These are phyloP conservation scores for Puccinia sorghi DNA, from an alignment of 1,284 basidiomycete genomes.

Conservation along the genomic window DNA sequence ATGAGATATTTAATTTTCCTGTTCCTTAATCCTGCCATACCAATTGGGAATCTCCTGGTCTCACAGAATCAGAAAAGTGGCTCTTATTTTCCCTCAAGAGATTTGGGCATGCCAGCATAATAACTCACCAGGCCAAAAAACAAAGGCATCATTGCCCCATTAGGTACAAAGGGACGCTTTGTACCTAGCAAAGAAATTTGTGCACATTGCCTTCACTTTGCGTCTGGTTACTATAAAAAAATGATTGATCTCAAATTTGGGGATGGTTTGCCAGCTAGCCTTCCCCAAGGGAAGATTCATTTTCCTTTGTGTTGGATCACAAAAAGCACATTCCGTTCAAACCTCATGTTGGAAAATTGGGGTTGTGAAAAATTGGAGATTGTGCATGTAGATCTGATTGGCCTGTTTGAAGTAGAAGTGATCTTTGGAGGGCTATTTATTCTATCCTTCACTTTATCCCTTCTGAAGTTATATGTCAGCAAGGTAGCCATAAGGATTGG, in stretches of 20 bases:
- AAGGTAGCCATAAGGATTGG: no score
- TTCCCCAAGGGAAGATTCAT: slow-evolving; percentile 3
- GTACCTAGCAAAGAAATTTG: no score
- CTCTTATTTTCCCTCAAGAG: not conserved
- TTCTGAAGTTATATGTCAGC: not conserved
- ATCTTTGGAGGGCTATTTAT: not conserved
- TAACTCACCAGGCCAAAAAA: no score
- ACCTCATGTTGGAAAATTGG: not conserved
- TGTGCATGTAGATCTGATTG: not conserved
- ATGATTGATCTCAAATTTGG: not conserved
- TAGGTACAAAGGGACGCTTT: no score
- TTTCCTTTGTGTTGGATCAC: not conserved
- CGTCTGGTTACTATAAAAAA: not conserved
- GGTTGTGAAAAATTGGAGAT: not conserved
- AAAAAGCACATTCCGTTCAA: not conserved
- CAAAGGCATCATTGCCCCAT: no score
- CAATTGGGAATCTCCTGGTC: no score
- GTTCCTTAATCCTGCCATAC: not conserved
- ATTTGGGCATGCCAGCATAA: not conserved
- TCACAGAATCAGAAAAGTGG: not conserved
- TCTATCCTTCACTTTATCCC: not conserved
- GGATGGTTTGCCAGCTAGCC: not conserved
- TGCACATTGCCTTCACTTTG: no score
- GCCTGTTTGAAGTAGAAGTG: not conserved
- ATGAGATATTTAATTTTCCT: no score